phyloP scores from a whole-genome alignment of 257 asterid species.

The Apocynum venetum region DNA sequence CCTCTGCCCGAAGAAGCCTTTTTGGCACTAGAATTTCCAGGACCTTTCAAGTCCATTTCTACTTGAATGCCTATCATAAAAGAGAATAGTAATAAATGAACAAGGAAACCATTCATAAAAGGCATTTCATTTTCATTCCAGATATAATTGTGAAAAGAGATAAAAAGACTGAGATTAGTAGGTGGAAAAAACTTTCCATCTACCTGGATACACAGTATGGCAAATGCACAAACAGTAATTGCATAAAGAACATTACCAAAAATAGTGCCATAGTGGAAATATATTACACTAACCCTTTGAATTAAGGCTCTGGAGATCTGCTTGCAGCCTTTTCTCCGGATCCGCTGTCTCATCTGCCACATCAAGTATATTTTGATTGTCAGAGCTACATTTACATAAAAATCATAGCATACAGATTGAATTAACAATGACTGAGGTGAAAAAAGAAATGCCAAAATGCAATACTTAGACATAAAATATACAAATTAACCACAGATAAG shows the following conservation, averaged over 20 bases:
- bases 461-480: neutral
- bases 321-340: conserved; percentile 53
- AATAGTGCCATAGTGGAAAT: neutral
- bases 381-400: neutral
- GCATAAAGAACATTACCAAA: neutral
- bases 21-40: conserved; percentile 50
- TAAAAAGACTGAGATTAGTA: neutral
- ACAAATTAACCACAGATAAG: neutral
- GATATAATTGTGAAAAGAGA: neutral
- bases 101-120: neutral
- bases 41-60: conserved; percentile 67
- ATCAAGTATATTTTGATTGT: conserved; percentile 4
- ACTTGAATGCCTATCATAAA: conserved; percentile 54
- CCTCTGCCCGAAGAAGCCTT: conserved; percentile 61
- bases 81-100: too few species aligned
- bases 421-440: neutral
- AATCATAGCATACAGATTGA: neutral
- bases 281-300: conserved; percentile 56
- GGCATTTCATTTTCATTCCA: neutral
- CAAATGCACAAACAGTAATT: neutral
- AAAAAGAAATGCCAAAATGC: neutral
- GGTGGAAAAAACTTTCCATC: neutral
- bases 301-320: conserved; percentile 61
- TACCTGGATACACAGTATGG: neutral
- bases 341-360: conserved; percentile 44